A percentile compares a stretch with the other conserved stretches of the same genome.
These are phyloP conservation scores for Pseudogymnoascus sp. DNA, from an alignment of 2,329 filamentous ascomycete species.

Conservation along the genomic window DNA sequence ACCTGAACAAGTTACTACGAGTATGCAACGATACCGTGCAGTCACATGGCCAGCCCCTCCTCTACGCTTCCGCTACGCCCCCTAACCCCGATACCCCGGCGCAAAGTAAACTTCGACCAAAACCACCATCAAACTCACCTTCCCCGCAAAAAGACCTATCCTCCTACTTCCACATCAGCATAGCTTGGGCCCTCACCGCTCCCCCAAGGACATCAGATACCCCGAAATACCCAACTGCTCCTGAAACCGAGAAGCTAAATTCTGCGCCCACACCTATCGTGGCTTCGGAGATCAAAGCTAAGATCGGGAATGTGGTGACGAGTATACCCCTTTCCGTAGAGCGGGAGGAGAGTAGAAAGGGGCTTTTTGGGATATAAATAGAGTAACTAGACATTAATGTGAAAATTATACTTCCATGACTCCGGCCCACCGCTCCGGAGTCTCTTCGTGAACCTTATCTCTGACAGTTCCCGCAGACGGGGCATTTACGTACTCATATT, in stretches of 20 bases:
- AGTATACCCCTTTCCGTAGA: conserved; percentile 34
- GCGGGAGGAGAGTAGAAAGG: conserved; percentile 13
- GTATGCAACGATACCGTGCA: conserved; percentile 57
- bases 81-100: background rate
- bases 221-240: background rate
- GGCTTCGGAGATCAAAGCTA: conserved; percentile 53
- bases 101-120: conserved; percentile 11
- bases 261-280: background rate
- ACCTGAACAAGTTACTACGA: conserved; percentile 53
- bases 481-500: background rate
- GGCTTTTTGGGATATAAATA: conserved; percentile 21
- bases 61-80: conserved; percentile 47
- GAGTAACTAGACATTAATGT: background rate
- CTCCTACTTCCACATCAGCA: conserved; percentile 69
- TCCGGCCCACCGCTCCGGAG: background rate
- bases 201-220: conserved; percentile 27
- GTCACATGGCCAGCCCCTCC: conserved; percentile 54
- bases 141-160: conserved; percentile 1
- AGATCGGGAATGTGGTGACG: conserved; percentile 63
- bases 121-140: conserved; percentile 8
- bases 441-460: background rate
- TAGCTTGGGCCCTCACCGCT: conserved; percentile 68
- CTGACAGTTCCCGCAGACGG: background rate
- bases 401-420: background rate
- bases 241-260: background rate